A percentile compares a stretch with the other conserved stretches of the same genome.
phyloP scores from a whole-genome alignment of 1,139 yeast genomes.

The Yamadazyma dendronema region DNA sequence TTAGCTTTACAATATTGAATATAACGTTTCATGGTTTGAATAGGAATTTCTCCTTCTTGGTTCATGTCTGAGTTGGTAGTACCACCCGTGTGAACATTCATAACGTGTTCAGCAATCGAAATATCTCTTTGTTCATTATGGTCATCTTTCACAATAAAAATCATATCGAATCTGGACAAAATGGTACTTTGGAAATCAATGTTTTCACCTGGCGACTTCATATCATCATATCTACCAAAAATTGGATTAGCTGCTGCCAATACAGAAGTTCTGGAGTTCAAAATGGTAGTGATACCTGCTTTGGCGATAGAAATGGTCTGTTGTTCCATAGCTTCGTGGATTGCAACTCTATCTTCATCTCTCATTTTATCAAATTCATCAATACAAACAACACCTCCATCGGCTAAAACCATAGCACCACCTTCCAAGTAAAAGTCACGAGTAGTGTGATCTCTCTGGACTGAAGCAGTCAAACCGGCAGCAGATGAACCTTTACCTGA shows the following conservation, averaged over 20 bases:
- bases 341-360: slow-evolving; percentile 98
- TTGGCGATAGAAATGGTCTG: slow-evolving; percentile 99
- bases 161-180: slow-evolving; percentile 97
- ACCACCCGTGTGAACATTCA: slow-evolving; percentile 89
- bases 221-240: slow-evolving; percentile 93
- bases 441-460: slow-evolving; percentile 84
- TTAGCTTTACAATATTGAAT: slow-evolving; percentile 84
- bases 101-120: slow-evolving; percentile 90
- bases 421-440: slow-evolving; percentile 96
- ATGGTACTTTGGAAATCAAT: slow-evolving; percentile 97
- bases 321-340: slow-evolving; percentile 99
- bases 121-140: slow-evolving; percentile 85
- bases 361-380: slow-evolving; percentile 99
- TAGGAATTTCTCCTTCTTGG: slow-evolving; percentile 83
- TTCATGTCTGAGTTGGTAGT: slow-evolving; percentile 41
- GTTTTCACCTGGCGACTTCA: slow-evolving; percentile 95
- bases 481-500: slow-evolving; percentile 99
- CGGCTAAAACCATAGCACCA: slow-evolving; percentile 99
- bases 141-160: slow-evolving; percentile 93
- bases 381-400: slow-evolving; percentile 98
- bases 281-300: slow-evolving; percentile 96
- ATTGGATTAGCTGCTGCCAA: slow-evolving; percentile 98
- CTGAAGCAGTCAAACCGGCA: slow-evolving; percentile 98
- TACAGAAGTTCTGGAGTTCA: slow-evolving; percentile 93
- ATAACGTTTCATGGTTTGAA: slow-evolving; percentile 87